Base-by-base conservation (phyloP, 2,329 filamentous ascomycete genomes). In the Thelonectria discophora region DNA sequence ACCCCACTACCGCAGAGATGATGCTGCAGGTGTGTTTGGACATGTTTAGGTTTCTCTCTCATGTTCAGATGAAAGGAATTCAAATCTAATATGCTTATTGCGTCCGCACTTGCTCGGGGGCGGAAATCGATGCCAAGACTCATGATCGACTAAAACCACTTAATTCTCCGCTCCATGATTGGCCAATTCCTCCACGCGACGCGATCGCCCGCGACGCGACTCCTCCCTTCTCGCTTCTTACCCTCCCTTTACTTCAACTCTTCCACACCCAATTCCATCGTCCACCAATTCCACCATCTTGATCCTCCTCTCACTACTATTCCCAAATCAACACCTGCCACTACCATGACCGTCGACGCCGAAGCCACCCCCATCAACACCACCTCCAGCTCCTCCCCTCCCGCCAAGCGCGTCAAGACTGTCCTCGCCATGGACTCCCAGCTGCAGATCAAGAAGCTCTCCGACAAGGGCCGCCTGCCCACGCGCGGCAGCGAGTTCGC, bases 401-500 rank as follows among this genome's bases (percentile, higher is more conserved):
- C 92, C 24, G 84, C 92, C 49, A 97, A 97, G 82, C 88, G 92
- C 74, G 85, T 90, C 72, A 95, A 93, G 82, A 87, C 87, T 64
- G 75, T 80, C 68, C 72, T 75, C 55, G 72, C 76, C 60, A 77
- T 80, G 70, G 75, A 79, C 58, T 75, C 77, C 47, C 88, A 89
- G 3, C 85, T 97, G 53, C 86, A 93, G 64, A 88, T 99, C 79
- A 94, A 97, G 84, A 93, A 96, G 78, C 89, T 98, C 61, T 90
- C 90, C 9, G 82, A 88, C 39, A 88, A 90, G 65, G 95, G 90
- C n/a, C 86, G 85, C 48, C 84, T 94, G 21, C 95, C 95, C 11
- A 98, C 93, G 0, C 89, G 94, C 57, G 95, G 95, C 68, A 96
- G 92, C 68, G 90, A 89, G 54, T 94, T 92, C 74, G 92, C 95